Percentiles rank a stretch among this genome's conserved stretches.
phyloP scores from a whole-genome alignment of 1,284 basidiomycete species.

The Neolentinus lepideus region DNA sequence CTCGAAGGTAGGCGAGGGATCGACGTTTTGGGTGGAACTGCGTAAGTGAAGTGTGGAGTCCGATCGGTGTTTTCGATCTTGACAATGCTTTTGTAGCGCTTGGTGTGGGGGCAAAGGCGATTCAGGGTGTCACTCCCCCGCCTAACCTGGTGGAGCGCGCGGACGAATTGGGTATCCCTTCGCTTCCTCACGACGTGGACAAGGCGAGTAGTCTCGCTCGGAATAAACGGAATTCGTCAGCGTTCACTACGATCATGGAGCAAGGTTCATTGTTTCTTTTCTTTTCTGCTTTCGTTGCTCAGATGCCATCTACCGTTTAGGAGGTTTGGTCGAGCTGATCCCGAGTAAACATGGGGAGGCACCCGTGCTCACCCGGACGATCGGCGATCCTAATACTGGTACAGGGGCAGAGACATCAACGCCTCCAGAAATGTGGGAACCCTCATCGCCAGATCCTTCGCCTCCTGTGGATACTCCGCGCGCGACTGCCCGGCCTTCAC shows the following conservation, averaged over 20 bases:
- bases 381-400: constrained; percentile 39
- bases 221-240: not conserved
- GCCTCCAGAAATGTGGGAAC: not conserved
- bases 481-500: constrained; percentile 6
- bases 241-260: constrained; percentile 1
- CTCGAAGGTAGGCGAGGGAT: constrained; percentile 56
- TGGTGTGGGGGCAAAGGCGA: constrained; percentile 29
- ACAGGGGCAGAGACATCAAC: constrained; percentile 14
- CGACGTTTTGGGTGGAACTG: constrained; percentile 78
- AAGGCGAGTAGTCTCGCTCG: not conserved
- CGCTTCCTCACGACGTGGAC: not conserved
- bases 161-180: not conserved
- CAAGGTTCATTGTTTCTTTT: not conserved
- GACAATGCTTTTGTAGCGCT: constrained; percentile 23
- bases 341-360: constrained; percentile 35
- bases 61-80: constrained; percentile 18
- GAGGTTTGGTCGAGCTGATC: constrained; percentile 51
- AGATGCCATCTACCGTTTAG: constrained; percentile 25
- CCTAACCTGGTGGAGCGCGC: not conserved
- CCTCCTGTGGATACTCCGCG: constrained; percentile 6
- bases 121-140: constrained; percentile 5
- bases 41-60: constrained; percentile 29
- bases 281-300: not conserved
- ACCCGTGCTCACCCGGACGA: constrained; percentile 35
- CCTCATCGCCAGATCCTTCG: not conserved